These are phyloP conservation scores for Aspergillus tubingensis DNA, from an alignment of 2,329 filamentous ascomycete genomes.

Conservation along the genomic window DNA sequence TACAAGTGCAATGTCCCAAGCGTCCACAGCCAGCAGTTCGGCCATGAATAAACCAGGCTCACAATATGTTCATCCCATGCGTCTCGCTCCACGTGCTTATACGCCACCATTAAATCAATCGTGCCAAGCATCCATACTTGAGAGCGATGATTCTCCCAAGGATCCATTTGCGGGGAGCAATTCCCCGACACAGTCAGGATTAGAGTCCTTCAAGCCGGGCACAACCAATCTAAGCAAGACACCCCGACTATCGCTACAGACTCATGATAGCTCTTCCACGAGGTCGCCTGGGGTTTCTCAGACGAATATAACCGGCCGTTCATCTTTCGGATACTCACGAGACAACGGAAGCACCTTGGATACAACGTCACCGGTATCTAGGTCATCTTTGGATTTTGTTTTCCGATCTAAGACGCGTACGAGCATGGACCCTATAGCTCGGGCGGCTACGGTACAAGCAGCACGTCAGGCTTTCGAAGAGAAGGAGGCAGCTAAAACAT, in stretches of 20 bases:
- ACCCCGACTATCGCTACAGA: slow-evolving; percentile 39
- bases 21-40: slow-evolving; percentile 50
- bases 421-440: slow-evolving; percentile 55
- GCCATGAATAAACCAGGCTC: slow-evolving; percentile 52
- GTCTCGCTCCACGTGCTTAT: slow-evolving; percentile 57
- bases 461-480: slow-evolving; percentile 60
- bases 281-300: slow-evolving; percentile 55
- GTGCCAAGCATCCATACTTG: slow-evolving; percentile 51
- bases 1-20: slow-evolving; percentile 57
- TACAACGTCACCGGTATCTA: slow-evolving; percentile 54
- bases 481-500: slow-evolving; percentile 59
- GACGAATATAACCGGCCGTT: slow-evolving; percentile 53
- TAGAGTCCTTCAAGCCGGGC: slow-evolving; percentile 31
- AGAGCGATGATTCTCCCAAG: slow-evolving; percentile 47
- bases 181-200: slow-evolving; percentile 15
- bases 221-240: slow-evolving; percentile 35
- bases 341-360: slow-evolving; percentile 55
- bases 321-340: slow-evolving; percentile 51
- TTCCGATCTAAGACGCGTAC: slow-evolving; percentile 53
- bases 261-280: slow-evolving; percentile 46
- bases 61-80: slow-evolving; percentile 58
- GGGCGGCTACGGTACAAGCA: slow-evolving; percentile 58
- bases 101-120: slow-evolving; percentile 55
- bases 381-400: slow-evolving; percentile 59
- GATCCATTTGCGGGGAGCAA: slow-evolving; percentile 51